Conservation (phyloP, 169 alveolate species). For the Cryptosporidium muris region DNA sequence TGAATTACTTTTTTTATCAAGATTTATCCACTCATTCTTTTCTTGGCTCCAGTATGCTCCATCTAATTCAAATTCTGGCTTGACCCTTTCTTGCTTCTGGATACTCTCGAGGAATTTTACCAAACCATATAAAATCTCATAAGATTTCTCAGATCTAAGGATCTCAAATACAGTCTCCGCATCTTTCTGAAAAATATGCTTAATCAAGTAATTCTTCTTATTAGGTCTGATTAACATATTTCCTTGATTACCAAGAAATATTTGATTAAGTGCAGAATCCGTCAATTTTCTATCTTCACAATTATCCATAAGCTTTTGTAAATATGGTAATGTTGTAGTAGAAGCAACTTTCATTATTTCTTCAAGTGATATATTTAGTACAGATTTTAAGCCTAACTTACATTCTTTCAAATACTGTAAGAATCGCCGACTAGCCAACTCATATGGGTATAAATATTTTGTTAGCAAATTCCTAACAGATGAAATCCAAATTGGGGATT, state of each 20-base stretch:
- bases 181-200: conserved; percentile 38
- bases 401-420: conserved; percentile 53
- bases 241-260: conserved; percentile 48
- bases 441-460: conserved; percentile 24
- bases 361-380: conserved; percentile 1
- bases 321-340: not conserved
- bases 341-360: conserved; percentile 28
- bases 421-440: conserved; percentile 36
- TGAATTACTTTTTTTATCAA: conserved; percentile 12
- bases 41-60: conserved; percentile 58
- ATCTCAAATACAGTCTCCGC: conserved; percentile 14
- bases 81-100: conserved; percentile 28
- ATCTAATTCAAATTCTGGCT: not conserved
- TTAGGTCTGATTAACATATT: conserved; percentile 26
- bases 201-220: conserved; percentile 39
- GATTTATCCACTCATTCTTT: conserved; percentile 56
- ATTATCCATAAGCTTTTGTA: conserved; percentile 34
- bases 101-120: conserved; percentile 21
- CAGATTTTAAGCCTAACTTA: conserved; percentile 29
- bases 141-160: conserved; percentile 6
- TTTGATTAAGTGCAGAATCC: conserved; percentile 11
- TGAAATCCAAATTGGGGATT: conserved; percentile 12
- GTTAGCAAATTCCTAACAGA: not conserved
- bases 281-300: conserved; percentile 23
- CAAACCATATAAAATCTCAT: conserved; percentile 2